Evolutionary conservation across 305 asterid species (phyloP).

Genomic region (Lippia alba): DNA sequence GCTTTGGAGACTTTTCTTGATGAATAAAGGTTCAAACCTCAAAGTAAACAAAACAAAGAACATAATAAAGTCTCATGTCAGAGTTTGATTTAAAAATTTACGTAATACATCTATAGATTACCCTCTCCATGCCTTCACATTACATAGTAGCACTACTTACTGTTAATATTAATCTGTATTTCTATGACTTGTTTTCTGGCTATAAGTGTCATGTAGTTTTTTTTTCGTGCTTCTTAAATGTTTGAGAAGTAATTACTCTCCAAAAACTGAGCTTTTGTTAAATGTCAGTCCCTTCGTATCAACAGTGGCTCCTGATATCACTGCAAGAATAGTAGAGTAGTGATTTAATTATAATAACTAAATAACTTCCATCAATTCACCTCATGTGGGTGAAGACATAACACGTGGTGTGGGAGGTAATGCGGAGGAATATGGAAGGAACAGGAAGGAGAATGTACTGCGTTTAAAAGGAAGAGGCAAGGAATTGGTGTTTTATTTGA

Average conservation of each 20-base stretch:
- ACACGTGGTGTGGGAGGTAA: neutral
- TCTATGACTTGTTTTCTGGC: neutral
- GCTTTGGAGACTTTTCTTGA: neutral
- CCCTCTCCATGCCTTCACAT: neutral
- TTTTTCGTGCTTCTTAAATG: neutral
- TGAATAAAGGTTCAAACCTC: neutral
- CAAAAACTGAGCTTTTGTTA: neutral
- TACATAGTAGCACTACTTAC: neutral
- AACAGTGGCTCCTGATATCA: neutral
- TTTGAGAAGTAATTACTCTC: constrained; percentile 3
- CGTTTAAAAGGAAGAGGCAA: constrained; percentile 13
- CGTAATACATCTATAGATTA: neutral
- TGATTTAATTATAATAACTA: constrained; percentile 2
- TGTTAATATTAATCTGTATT: neutral
- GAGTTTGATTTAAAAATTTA: neutral
- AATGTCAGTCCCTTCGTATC: neutral
- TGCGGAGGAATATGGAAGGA: constrained; percentile 4
- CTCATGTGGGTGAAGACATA: neutral
- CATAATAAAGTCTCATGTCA: neutral
- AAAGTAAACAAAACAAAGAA: neutral
- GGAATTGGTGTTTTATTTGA: neutral
- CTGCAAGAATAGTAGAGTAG: neutral
- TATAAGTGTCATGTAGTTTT: neutral
- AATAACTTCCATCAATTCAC: neutral
- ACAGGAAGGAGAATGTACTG: constrained; percentile 5